phyloP scores from a whole-genome alignment of 176 grass and related monocot species.

The Pharus latifolius region DNA sequence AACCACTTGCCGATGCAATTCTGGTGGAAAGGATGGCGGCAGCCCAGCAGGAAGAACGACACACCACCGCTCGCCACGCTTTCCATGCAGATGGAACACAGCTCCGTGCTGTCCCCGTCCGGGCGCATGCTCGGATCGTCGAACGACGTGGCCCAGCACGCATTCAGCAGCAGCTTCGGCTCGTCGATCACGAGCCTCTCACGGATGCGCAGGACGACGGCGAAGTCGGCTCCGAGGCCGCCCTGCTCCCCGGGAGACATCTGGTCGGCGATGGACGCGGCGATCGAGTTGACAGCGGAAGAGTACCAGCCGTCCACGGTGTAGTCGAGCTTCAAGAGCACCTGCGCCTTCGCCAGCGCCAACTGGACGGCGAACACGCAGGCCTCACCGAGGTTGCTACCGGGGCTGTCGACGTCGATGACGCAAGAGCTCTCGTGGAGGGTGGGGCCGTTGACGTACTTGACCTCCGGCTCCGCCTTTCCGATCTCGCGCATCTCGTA shows the following conservation, averaged over 20 bases:
- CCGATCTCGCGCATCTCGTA: not conserved
- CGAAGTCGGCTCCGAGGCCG: no score
- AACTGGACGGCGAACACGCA: conserved; percentile 5
- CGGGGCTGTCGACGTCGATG: no score
- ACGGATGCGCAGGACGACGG: not conserved
- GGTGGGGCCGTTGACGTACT: conserved; percentile 34
- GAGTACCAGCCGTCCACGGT: not conserved
- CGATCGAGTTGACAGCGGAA: no score
- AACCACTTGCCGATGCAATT: not conserved
- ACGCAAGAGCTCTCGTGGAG: no score
- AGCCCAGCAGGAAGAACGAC: not conserved
- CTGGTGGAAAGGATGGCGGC: not conserved
- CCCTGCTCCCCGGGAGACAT: no score
- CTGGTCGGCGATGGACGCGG: no score
- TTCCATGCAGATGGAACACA: not conserved
- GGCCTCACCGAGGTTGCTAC: conserved; percentile 13
- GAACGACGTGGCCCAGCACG: not conserved
- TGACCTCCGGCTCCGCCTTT: conserved; percentile 22
- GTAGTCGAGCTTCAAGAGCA: conserved; percentile 1
- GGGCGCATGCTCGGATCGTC: no score
- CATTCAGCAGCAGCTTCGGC: not conserved
- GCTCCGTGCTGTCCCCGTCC: not conserved
- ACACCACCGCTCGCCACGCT: not conserved
- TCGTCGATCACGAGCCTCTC: not conserved
- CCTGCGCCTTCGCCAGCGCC: conserved; percentile 6